Evolutionary conservation across 2,329 filamentous ascomycete genomes (phyloP), one percentile per base, ranked within the genome.

Genomic region (Cercospora zeina): DNA sequence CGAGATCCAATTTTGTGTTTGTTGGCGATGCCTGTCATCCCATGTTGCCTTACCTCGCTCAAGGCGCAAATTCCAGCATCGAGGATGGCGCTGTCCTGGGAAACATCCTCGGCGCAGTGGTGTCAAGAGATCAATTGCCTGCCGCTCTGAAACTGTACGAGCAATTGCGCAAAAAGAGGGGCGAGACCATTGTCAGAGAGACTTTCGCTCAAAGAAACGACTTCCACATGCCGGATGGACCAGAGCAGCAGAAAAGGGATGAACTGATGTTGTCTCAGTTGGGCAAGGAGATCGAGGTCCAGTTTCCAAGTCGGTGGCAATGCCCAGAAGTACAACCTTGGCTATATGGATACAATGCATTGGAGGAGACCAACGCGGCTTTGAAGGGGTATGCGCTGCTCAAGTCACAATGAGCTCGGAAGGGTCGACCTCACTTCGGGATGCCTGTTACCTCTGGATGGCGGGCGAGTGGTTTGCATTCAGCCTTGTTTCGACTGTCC

Each of bases 11-110:
- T 31, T 78, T 86, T 39, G 73, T 78, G 57, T 76, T 78, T 72
- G 77, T 76, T 1, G 86, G 86, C 4, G 86, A 88, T 66, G 78
- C 83, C 0, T 88, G 85, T 63, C 86, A 88, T 37, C 54, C 62
- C 13, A 65, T 68, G 67, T 59, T 69, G 4, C 65, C 65, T 7
- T 68, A 68, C 42, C 77, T 86, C 30, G 87, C 84, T 0, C 88
- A 86, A 72, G 87, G 88, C 0, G 87, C 87, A 13, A 89, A 89
- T 69, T 86, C 82, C 0, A 83, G 84, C 0, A 78, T 90, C 1
- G 87, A 90, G 70, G 88, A 90, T 58, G 87, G 87, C 0, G 86
- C 87, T 0, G 85, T 88, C 0, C 74, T 90, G 0, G 87, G 87
- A 0, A 77, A 80, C 0, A 69, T 89, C 1, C 75, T 90, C 0